phyloP scores from a whole-genome alignment of 179 eudicot species.

The Silene vulgaris region DNA sequence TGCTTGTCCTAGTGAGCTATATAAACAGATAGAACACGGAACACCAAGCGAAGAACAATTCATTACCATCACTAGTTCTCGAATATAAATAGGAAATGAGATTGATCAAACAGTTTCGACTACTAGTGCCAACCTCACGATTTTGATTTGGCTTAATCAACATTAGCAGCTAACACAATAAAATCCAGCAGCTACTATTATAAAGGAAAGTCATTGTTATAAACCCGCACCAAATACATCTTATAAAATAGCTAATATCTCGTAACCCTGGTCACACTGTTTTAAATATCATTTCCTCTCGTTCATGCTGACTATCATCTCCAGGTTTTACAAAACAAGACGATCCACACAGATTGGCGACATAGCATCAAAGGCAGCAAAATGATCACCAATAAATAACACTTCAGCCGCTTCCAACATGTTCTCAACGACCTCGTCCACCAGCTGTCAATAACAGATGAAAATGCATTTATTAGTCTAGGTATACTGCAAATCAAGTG shows the following conservation, averaged over 20 bases:
- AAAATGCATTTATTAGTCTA: background rate
- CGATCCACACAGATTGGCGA: slow-evolving; percentile 15
- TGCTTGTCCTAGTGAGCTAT: too few species aligned
- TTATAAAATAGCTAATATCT: background rate
- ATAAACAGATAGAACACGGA: too few species aligned
- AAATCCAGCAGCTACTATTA: background rate
- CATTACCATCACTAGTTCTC: background rate
- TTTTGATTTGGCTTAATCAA: background rate
- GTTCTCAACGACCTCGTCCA: slow-evolving; percentile 32
- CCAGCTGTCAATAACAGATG: slow-evolving; percentile 25
- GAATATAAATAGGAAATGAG: background rate
- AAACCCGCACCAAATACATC: background rate
- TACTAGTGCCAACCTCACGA: background rate
- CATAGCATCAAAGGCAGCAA: slow-evolving; percentile 26
- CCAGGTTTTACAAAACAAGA: slow-evolving; percentile 11
- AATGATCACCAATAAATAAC: background rate
- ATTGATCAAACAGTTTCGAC: background rate
- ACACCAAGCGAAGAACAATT: too few species aligned
- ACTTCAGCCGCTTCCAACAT: background rate
- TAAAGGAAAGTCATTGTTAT: background rate
- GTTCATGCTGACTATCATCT: slow-evolving; percentile 11
- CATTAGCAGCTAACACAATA: background rate
- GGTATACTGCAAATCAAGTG: background rate
- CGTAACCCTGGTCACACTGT: background rate
- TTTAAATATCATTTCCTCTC: background rate